A percentile compares a stretch with the other conserved stretches of the same genome.
phyloP scores from a whole-genome alignment of 371 early-diverging fungal species.

The Rhizopus stolonifer region DNA sequence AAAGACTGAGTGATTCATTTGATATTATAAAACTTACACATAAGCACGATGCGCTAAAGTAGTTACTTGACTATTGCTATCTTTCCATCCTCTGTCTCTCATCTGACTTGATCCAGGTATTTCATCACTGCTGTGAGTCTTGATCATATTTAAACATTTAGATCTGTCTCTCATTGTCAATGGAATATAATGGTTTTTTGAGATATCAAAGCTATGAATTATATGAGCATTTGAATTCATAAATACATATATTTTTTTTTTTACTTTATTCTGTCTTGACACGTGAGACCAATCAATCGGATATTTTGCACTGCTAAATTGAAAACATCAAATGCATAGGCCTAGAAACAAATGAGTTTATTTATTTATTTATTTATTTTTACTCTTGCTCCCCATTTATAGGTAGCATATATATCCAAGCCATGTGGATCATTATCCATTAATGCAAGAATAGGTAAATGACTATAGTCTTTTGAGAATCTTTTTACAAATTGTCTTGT shows the following conservation, averaged over 20 bases:
- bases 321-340: conserved; percentile 35
- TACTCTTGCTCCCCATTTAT: conserved; percentile 51
- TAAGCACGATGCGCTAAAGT: conserved; percentile 12
- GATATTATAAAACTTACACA: conserved; percentile 4
- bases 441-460: conserved; percentile 32
- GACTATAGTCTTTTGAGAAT: conserved; percentile 19
- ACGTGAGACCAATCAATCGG: conserved; percentile 32
- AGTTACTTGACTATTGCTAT: conserved; percentile 4
- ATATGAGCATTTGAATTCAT: neutral
- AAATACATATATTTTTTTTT: neutral
- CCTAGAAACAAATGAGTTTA: conserved; percentile 18
- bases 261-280: conserved; percentile 31
- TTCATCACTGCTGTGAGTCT: conserved; percentile 8
- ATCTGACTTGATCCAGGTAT: conserved; percentile 21
- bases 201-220: conserved; percentile 22
- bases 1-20: neutral
- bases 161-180: conserved; percentile 31
- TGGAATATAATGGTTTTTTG: conserved; percentile 15
- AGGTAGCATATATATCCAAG: conserved; percentile 48
- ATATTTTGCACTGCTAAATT: conserved; percentile 38
- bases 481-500: conserved; percentile 43
- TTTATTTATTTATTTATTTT: neutral
- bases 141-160: conserved; percentile 9
- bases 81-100: conserved; percentile 15
- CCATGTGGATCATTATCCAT: conserved; percentile 53